Evolutionary conservation across 2,329 filamentous ascomycete species (phyloP).

Genomic region (Emydomyces testavorans): DNA sequence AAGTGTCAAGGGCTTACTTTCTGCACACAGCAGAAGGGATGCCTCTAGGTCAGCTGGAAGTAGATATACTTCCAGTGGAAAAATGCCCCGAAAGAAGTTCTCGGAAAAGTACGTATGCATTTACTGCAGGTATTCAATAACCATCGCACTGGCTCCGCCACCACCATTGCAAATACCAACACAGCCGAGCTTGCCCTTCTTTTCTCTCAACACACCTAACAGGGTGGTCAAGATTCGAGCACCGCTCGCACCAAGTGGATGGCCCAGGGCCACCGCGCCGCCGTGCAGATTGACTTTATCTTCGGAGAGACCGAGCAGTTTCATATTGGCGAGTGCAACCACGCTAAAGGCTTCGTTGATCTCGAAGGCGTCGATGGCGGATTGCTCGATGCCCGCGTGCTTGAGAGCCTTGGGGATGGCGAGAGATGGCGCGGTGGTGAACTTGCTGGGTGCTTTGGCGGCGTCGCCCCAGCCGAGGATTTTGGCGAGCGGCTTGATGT

Average conservation of each 20-base stretch:
- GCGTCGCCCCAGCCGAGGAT: slow-evolving; percentile 97
- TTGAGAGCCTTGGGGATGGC: slow-evolving; percentile 96
- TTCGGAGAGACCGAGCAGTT: slow-evolving; percentile 65
- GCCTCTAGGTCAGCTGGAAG: too few relatives aligned
- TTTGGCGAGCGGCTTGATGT: slow-evolving; percentile 84
- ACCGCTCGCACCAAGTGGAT: slow-evolving; percentile 86
- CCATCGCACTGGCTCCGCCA: slow-evolving; percentile 84
- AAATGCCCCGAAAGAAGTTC: too few relatives aligned
- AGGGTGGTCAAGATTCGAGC: slow-evolving; percentile 88
- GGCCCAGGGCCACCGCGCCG: slow-evolving; percentile 88
- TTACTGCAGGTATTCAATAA: slow-evolving; percentile 57
- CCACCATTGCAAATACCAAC: slow-evolving; percentile 97
- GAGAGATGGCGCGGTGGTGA: slow-evolving; percentile 85
- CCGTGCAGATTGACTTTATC: slow-evolving; percentile 93
- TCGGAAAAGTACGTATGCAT: not conserved
- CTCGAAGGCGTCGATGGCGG: slow-evolving; percentile 83
- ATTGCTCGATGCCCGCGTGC: slow-evolving; percentile 71
- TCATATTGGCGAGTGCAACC: slow-evolving; percentile 90
- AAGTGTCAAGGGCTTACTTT: too few relatives aligned
- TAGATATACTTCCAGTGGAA: too few relatives aligned
- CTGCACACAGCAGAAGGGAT: not conserved
- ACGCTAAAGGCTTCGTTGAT: slow-evolving; percentile 99
- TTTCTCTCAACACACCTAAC: slow-evolving; percentile 75
- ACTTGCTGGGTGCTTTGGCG: slow-evolving; percentile 80
- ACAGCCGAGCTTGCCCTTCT: slow-evolving; percentile 84